These are phyloP conservation scores for Ustilago trichophora DNA, from an alignment of 1,284 basidiomycete species.

Conservation along the genomic window DNA sequence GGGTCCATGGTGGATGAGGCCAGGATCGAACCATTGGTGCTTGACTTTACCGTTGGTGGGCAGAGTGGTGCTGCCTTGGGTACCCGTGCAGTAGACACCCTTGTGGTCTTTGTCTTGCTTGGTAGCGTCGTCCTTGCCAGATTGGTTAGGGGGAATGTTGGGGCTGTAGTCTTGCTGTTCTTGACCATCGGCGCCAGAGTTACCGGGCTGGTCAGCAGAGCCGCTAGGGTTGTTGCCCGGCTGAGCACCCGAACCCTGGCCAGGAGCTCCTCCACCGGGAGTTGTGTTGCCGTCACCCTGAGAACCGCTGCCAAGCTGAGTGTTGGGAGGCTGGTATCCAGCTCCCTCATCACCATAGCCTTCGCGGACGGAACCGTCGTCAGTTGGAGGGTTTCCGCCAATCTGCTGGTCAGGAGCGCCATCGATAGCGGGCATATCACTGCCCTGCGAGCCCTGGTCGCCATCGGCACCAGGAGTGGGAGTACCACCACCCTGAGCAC, in stretches of 20 bases:
- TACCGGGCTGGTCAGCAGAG: neutral
- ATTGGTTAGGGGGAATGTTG: neutral
- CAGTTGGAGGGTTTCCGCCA: too few relatives aligned
- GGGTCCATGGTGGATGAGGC: conserved; percentile 30
- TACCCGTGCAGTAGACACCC: conserved; percentile 18
- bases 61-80: conserved; percentile 6
- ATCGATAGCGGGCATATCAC: neutral
- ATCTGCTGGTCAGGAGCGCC: too few relatives aligned
- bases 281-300: neutral
- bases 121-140: too few relatives aligned
- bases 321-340: neutral
- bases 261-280: neutral
- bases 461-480: neutral
- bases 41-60: conserved; percentile 11
- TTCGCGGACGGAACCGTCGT: too few relatives aligned
- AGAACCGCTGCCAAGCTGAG: neutral
- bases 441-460: neutral
- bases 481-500: neutral
- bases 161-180: neutral
- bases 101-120: neutral
- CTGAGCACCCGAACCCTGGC: neutral
- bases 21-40: conserved; percentile 21
- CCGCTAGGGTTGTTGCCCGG: neutral
- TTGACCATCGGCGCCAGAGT: conserved; percentile 2
- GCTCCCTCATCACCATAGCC: neutral